Base-by-base conservation (phyloP, 2,329 filamentous ascomycete species). In the Teratosphaeria viscida region DNA sequence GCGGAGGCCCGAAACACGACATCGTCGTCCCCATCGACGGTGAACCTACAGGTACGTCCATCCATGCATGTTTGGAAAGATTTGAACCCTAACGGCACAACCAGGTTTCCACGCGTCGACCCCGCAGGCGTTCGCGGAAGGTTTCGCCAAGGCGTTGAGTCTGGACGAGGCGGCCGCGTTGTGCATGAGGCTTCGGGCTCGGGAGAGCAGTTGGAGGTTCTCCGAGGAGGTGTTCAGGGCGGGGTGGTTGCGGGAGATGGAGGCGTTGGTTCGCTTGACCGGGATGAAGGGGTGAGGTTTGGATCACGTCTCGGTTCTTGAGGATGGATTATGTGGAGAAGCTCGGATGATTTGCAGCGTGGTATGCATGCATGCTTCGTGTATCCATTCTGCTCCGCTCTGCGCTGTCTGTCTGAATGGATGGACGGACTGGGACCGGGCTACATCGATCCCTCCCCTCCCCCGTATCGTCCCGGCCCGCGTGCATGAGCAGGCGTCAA, bases 1-100 rank as follows among this genome's bases (percentile, higher is more conserved):
- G 89, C 56, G 94, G 92, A 8, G 94, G 94, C 0, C 94, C 94
- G 1, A 96, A 94, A 75, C 76, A 90, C 63, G 94, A 99, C 71
- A 99, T 99, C 65, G 92, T 97, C 16, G 83, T 90, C 10, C 81
- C 88, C 11, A 78, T 94, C 39, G 86, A 94, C 64, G 90, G 89
- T 3, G 77, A 87, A 64, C 85, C 87, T 11, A 96, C 89, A 35
- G 88, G 88, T 90, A 74, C 71, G 79, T 60, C 23, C 1, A 1
- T 23, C 23, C 23, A 23, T 23, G 23, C 23, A 23, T 23, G 23
- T 23, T 23, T 23, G 23, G 23, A 23, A 23, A 23, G 23, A 23
- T 23, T 23, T 23, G 1, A 1, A 23, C 23, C 23, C 23, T 23
- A 23, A 23, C 23, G 23, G 23, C 23, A 2, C 23, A 23, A 23